Evolutionary conservation across 192 early-diverging fungal genomes (phyloP).

Genomic region (Cetraspora pellucida): DNA sequence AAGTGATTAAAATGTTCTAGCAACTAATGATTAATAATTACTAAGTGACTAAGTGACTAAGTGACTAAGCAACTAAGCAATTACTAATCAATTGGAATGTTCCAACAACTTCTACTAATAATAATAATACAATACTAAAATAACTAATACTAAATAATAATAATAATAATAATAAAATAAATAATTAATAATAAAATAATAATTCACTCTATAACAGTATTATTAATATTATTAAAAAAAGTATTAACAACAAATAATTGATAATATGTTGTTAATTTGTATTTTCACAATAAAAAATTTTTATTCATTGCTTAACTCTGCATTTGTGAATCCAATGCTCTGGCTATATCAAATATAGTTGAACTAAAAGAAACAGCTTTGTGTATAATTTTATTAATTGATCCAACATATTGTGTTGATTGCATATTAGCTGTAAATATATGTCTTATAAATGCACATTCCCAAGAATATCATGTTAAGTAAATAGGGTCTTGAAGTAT

Average conservation of each 20-base stretch:
- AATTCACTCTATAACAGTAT: too few species aligned
- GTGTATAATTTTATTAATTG: neutral
- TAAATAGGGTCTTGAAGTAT: neutral
- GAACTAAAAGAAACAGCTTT: neutral
- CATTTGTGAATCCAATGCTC: neutral
- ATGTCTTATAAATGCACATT: neutral
- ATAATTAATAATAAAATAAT: too few species aligned
- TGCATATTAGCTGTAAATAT: conserved; percentile 31
- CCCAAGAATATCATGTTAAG: neutral
- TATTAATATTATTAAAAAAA: conserved; percentile 3
- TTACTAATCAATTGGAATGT: too few species aligned
- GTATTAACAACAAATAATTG: neutral
- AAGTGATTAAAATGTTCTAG: too few species aligned
- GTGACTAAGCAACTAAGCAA: too few species aligned
- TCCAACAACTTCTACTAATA: too few species aligned
- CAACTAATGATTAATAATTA: too few species aligned
- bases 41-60: too few species aligned
- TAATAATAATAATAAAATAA: too few species aligned
- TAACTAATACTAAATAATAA: too few species aligned
- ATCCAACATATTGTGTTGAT: conserved; percentile 21
- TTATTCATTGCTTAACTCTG: neutral
- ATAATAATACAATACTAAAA: too few species aligned
- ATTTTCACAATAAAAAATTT: neutral
- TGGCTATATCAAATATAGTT: neutral
- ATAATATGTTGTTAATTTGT: neutral